These are phyloP conservation scores for Dittrichia graveolens DNA, from an alignment of 129 eudicot genomes.

Conservation along the genomic window DNA sequence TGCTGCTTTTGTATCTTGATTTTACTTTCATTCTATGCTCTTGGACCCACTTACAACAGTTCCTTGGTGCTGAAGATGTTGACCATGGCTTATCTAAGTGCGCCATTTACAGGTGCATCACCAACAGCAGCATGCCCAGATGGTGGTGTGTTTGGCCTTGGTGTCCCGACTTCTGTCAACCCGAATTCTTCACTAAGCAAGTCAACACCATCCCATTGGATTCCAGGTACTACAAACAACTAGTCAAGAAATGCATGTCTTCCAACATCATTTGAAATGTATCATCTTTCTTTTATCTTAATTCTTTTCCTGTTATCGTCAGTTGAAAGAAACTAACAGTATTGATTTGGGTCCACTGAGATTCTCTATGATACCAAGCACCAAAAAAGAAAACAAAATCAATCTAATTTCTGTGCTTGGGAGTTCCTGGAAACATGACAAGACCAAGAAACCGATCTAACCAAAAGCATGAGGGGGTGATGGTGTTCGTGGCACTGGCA, in stretches of 20 bases:
- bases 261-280: background rate
- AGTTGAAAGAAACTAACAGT: background rate
- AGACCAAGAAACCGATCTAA: too few relatives aligned
- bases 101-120: slow-evolving; percentile 22
- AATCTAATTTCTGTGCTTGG: too few relatives aligned
- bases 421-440: too few relatives aligned
- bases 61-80: slow-evolving; percentile 5
- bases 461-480: too few relatives aligned
- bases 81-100: slow-evolving; percentile 11
- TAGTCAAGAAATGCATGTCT: slow-evolving; percentile 32
- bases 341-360: too few relatives aligned
- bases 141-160: slow-evolving; percentile 54
- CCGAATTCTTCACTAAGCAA: slow-evolving; percentile 59
- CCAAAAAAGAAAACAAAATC: too few relatives aligned
- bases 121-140: slow-evolving; percentile 34
- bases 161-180: slow-evolving; percentile 53
- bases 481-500: too few relatives aligned
- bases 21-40: slow-evolving; percentile 13
- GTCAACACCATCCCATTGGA: slow-evolving; percentile 57
- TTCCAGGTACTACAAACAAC: slow-evolving; percentile 42
- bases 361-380: too few relatives aligned
- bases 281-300: background rate
- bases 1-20: slow-evolving; percentile 15
- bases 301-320: background rate
- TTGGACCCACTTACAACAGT: slow-evolving; percentile 3